Evolutionary conservation across 2,329 filamentous ascomycete species (phyloP).

Genomic region (Pyrenochaeta sp.): DNA sequence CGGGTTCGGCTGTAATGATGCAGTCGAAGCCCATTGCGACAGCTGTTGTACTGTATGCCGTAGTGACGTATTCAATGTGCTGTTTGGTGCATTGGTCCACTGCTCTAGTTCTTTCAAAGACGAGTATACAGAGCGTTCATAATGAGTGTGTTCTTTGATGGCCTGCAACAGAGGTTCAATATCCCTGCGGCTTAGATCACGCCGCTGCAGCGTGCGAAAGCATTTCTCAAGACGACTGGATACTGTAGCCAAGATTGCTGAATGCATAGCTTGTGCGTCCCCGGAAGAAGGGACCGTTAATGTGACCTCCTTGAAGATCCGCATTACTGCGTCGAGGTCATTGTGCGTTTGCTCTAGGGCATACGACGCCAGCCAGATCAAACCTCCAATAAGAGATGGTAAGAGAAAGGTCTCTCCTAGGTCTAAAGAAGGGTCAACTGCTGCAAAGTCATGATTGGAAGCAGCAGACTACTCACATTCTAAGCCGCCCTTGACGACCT

Average conservation of each 20-base stretch:
- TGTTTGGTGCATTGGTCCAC: conserved; percentile 67
- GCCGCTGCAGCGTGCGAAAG: conserved; percentile 71
- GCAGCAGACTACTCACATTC: conserved; percentile 66
- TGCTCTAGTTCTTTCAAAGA: conserved; percentile 73
- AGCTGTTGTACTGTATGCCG: conserved; percentile 70
- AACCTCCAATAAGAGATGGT: conserved; percentile 78
- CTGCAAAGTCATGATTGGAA: neutral
- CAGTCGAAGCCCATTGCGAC: conserved; percentile 69
- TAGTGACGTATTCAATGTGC: conserved; percentile 66
- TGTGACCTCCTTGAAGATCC: conserved; percentile 77
- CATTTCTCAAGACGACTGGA: conserved; percentile 74
- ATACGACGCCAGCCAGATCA: conserved; percentile 75
- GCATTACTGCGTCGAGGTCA: conserved; percentile 73
- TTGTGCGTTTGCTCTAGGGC: conserved; percentile 71
- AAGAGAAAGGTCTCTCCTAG: conserved; percentile 81
- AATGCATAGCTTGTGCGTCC: conserved; percentile 76
- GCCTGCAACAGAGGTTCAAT: conserved; percentile 74
- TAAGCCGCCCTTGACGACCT: conserved; percentile 76
- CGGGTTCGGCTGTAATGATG: conserved; percentile 60
- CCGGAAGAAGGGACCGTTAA: conserved; percentile 73
- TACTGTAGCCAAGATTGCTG: conserved; percentile 74
- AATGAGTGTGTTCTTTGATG: conserved; percentile 66
- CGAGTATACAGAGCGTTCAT: conserved; percentile 68
- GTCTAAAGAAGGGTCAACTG: conserved; percentile 56
- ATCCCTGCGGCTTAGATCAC: conserved; percentile 72